A percentile compares a stretch with the other conserved stretches of the same genome.
phyloP scores from a whole-genome alignment of 306 rosid genomes.

The Geum urbanum region DNA sequence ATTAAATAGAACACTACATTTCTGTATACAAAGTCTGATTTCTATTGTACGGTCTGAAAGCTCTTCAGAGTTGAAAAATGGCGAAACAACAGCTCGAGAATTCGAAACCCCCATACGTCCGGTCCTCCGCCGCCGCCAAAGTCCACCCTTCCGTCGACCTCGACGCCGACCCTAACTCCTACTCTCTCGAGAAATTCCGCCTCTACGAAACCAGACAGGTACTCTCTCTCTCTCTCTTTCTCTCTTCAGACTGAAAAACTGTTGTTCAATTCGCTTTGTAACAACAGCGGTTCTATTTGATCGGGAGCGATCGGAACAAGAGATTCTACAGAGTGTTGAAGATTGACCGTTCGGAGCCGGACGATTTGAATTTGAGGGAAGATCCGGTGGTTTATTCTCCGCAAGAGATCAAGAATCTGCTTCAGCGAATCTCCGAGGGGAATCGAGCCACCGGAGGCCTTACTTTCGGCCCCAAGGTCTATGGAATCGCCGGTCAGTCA shows the following conservation, averaged over 20 bases:
- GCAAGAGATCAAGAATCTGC: constrained; percentile 72
- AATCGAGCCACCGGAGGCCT: constrained; percentile 89
- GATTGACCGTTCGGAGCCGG: constrained; percentile 88
- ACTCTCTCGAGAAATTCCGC: constrained; percentile 77
- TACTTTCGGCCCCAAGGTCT: constrained; percentile 59
- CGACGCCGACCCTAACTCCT: constrained; percentile 57
- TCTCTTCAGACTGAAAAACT: background rate
- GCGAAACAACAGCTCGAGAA: constrained; percentile 43
- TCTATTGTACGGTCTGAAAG: background rate
- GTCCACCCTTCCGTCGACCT: constrained; percentile 66
- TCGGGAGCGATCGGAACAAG: constrained; percentile 85
- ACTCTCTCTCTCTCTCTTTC: background rate
- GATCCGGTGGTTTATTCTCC: constrained; percentile 85
- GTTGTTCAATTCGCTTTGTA: background rate
- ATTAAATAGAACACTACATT: no score
- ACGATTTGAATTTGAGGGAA: constrained; percentile 74
- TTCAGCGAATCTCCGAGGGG: constrained; percentile 79
- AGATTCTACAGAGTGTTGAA: constrained; percentile 70
- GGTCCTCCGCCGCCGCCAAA: constrained; percentile 46
- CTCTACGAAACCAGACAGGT: constrained; percentile 93
- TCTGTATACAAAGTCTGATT: background rate
- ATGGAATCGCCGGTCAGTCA: constrained; percentile 75
- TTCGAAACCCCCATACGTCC: constrained; percentile 29
- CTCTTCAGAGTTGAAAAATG: constrained; percentile 23
- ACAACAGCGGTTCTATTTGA: constrained; percentile 63